Percentiles rank a stretch among this genome's conserved stretches.
Conservation (phyloP, 805 yeast species). For the Wickerhamiella hasegawae region DNA sequence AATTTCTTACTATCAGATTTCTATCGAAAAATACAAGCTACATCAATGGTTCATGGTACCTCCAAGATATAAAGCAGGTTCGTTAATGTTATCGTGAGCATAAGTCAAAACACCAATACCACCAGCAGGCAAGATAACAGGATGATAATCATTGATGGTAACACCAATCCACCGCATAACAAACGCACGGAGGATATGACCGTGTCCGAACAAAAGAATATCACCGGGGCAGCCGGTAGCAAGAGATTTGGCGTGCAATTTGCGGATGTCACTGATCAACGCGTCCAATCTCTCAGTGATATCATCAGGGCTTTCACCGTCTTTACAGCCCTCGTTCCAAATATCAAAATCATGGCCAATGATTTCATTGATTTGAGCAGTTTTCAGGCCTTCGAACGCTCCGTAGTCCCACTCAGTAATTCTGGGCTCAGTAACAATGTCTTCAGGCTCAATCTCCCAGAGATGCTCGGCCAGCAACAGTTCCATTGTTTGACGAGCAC, state of each 20-base stretch:
- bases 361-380: slow-evolving; percentile 22
- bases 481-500: slow-evolving; percentile 65
- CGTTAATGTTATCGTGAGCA: slow-evolving; percentile 68
- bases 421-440: slow-evolving; percentile 31
- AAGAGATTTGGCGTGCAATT: slow-evolving; percentile 24
- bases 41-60: slow-evolving; percentile 30
- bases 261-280: slow-evolving; percentile 47
- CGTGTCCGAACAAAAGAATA: slow-evolving; percentile 77
- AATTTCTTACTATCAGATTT: too few species aligned
- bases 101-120: slow-evolving; percentile 87
- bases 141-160: slow-evolving; percentile 49
- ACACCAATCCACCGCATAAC: slow-evolving; percentile 75
- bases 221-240: slow-evolving; percentile 37
- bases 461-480: slow-evolving; percentile 39
- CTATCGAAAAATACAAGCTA: too few species aligned
- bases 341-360: slow-evolving; percentile 43
- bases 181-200: slow-evolving; percentile 79
- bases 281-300: slow-evolving; percentile 60
- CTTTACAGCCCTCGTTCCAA: slow-evolving; percentile 88
- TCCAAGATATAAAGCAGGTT: slow-evolving; percentile 74
- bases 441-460: slow-evolving; percentile 14
- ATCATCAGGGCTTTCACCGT: slow-evolving; percentile 58
- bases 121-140: slow-evolving; percentile 81
- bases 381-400: slow-evolving; percentile 79
- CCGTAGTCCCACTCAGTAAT: slow-evolving; percentile 95